These are phyloP conservation scores for Phytopythium vexans DNA, from an alignment of 352 stramenopile genomes.

Conservation along the genomic window DNA sequence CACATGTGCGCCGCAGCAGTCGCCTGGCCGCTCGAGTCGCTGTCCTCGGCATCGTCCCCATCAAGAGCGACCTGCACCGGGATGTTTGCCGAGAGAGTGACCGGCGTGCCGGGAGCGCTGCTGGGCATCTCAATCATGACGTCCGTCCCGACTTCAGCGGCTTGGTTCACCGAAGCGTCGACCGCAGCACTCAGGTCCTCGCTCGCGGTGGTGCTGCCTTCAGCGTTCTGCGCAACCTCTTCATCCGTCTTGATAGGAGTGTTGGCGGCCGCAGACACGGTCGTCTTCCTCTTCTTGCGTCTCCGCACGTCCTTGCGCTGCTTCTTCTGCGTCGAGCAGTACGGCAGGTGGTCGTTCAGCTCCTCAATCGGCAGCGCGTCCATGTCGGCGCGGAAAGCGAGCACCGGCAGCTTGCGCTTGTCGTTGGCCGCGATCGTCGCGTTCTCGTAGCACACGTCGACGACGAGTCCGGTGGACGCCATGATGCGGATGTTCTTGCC, in stretches of 20 bases:
- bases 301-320: constrained; percentile 49
- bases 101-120: no score
- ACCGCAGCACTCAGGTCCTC: no score
- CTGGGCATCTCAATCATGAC: no score
- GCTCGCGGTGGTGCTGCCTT: not conserved
- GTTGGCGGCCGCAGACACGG: constrained; percentile 6
- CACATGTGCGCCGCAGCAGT: constrained; percentile 88
- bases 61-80: constrained; percentile 19
- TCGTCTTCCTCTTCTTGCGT: constrained; percentile 64
- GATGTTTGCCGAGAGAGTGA: no score
- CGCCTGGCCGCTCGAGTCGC: constrained; percentile 9
- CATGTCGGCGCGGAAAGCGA: constrained; percentile 95
- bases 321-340: constrained; percentile 73
- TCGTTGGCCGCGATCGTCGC: constrained; percentile 40
- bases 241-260: not conserved
- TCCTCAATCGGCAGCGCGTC: constrained; percentile 93
- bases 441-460: constrained; percentile 86
- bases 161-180: no score
- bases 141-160: no score
- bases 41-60: constrained; percentile 30
- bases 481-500: constrained; percentile 68
- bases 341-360: constrained; percentile 73
- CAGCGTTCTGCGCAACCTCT: not conserved
- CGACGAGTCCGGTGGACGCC: constrained; percentile 87
- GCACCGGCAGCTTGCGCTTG: constrained; percentile 68